Evolutionary conservation across 495 filamentous ascomycete species (phyloP), one percentile per base, ranked within the genome.

Genomic region (Xylaria scruposa): DNA sequence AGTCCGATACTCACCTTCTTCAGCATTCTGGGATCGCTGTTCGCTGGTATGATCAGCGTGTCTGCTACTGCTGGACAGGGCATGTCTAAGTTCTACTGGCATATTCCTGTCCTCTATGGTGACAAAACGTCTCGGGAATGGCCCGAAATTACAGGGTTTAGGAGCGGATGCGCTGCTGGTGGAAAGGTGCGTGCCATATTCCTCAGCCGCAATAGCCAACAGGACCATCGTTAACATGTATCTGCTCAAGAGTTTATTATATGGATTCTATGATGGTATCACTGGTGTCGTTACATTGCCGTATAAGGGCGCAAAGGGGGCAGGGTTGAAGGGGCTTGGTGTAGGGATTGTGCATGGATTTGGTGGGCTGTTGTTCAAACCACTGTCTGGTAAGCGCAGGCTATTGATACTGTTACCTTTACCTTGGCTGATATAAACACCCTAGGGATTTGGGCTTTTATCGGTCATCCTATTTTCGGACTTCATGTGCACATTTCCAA

Each of bases 231-330:
- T 21, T 61, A 61, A 61, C 19, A 19, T 10, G 8, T 21, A 2
- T 36, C 8, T 38, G 0, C 31, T 61, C 12, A 10, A 61, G 58
- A 81, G 83, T 73, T 83, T 90, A 46, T 81, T 78, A 15, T 81
- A 82, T 54, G 84, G 79, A 8, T 68, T 81, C 38, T 81, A 75
- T 51, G 81, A 81, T 42, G 81, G 80, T 12, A 74, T 80, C n/a
- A 74, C 78, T 8, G 82, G 79, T 9, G 44, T 83, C 24, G 73
- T 81, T 15, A 78, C 70, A n/a, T 76, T 80, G 64, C 82, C 82
- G 2, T 74, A 73, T 53, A 75, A 79, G 60, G 82, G 82, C 19
- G 81, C 78, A 0, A 78, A 78, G 71, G 76, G 80, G 58, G 79
- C 78, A 40, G 82, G 82, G 12, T 74, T 67, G 5, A 61, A 69